Percentiles rank a stretch among this genome's conserved stretches.
Conservation (phyloP, 1,284 basidiomycete species). For the Pascua guehoae region DNA sequence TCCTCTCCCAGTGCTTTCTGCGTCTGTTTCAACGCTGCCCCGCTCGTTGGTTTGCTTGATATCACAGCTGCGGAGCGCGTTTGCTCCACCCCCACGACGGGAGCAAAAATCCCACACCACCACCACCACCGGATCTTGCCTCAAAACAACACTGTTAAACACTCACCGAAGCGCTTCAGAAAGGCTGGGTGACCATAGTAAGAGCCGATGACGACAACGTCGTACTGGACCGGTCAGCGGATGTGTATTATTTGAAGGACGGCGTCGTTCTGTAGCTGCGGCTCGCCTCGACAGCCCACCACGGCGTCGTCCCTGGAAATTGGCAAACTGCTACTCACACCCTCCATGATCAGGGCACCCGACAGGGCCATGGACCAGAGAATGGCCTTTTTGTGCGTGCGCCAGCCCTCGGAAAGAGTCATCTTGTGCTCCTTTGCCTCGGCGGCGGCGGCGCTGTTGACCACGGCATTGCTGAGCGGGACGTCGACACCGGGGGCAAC, state of each 20-base stretch:
- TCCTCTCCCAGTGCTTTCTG: too few species aligned
- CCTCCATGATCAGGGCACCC: constrained; percentile 25
- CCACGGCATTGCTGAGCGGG: constrained; percentile 31
- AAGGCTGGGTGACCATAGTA: constrained; percentile 49
- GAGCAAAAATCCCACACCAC: too few species aligned
- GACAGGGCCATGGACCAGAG: constrained; percentile 49
- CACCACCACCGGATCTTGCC: too few species aligned
- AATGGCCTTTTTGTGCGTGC: constrained; percentile 50
- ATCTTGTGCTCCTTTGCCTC: constrained; percentile 47
- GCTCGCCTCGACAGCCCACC: too few species aligned
- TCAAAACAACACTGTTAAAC: too few species aligned
- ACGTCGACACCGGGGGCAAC: constrained; percentile 13
- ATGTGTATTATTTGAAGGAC: constrained; percentile 3
- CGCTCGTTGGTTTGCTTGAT: too few species aligned
- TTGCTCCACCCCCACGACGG: too few species aligned
- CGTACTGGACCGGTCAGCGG: constrained; percentile 15
- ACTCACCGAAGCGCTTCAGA: constrained; percentile 27
- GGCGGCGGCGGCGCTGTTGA: constrained; percentile 46
- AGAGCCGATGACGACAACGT: constrained; percentile 43
- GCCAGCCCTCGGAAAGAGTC: constrained; percentile 47
- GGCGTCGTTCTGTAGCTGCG: too few species aligned
- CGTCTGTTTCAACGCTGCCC: too few species aligned
- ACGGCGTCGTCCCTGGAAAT: too few species aligned
- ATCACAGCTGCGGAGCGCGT: too few species aligned
- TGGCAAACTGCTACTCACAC: constrained; percentile 46